These are phyloP conservation scores for Geranium incanum DNA, from an alignment of 441 rosid species.

Conservation along the genomic window DNA sequence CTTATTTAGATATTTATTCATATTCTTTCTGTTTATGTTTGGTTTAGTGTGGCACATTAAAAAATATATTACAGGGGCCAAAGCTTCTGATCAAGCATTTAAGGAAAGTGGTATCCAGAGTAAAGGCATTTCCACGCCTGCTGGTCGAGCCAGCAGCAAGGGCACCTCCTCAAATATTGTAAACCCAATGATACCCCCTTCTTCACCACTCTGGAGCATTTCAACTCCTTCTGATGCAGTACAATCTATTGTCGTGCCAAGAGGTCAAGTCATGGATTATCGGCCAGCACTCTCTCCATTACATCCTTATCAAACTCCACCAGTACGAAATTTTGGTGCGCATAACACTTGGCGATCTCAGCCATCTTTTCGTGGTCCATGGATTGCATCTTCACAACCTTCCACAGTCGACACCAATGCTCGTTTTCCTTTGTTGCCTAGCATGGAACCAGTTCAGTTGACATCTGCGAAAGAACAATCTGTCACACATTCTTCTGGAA, in stretches of 20 bases:
- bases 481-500: conserved; percentile 37
- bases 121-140: conserved; percentile 48
- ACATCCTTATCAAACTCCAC: conserved; percentile 63
- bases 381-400: conserved; percentile 69
- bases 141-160: conserved; percentile 47
- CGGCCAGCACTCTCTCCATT: conserved; percentile 59
- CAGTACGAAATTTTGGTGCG: conserved; percentile 49
- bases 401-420: conserved; percentile 48
- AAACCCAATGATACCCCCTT: conserved; percentile 59
- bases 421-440: conserved; percentile 49
- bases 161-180: conserved; percentile 39
- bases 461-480: conserved; percentile 59
- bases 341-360: conserved; percentile 75
- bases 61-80: conserved; percentile 31
- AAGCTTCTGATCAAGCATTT: conserved; percentile 44
- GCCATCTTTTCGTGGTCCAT: conserved; percentile 54
- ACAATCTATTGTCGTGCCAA: conserved; percentile 54
- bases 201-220: conserved; percentile 89
- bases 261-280: conserved; percentile 55
- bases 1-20: conserved; percentile 17
- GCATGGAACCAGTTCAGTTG: conserved; percentile 49
- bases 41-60: conserved; percentile 17
- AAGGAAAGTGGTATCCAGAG: conserved; percentile 46
- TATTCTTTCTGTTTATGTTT: conserved; percentile 11
- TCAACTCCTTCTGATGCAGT: conserved; percentile 52